Evolutionary conservation across 805 yeast genomes (phyloP), one percentile per base, ranked within the genome.

Genomic region (Candida vartiovaarae): DNA sequence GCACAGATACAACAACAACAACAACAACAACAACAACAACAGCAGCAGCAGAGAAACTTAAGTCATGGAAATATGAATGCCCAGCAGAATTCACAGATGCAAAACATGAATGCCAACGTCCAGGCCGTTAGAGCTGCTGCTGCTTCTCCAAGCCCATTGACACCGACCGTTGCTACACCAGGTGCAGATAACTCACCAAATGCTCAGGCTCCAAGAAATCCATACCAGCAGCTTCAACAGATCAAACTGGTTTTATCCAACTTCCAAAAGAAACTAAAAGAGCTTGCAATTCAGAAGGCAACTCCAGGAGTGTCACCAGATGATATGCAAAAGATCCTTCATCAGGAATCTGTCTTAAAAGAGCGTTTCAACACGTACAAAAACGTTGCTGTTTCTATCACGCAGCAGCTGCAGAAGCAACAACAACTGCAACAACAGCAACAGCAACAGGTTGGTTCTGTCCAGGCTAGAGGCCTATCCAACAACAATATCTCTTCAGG

Each of bases 351-450:
- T 20, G 73, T 74, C 33, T 55, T 75, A 50, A 72, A 65, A 45
- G 63, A 61, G 32, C 71, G 75, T 43, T 70, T 70, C 49, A 69
- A 71, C 24, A 73, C 72, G 38, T 77, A 73, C 51, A 75, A 72
- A 46, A 70, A 70, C 44, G 70, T 72, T 39, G 81, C 63, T 47
- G 42, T 48, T 6, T 45, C 46, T 29, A 36, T 47, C n/a, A 38
- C 48, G 1, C 51, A 47, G 30, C 46, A 43, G 31, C 34, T 45
- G 9, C 49, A 47, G 36, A 45, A 39, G 28, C 49, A 38, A 30
- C 53, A 50, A 32, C 53, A 45, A 31, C 48, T 44, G 35, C 45
- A 33, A 20, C 53, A 45, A 34, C 48, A 46, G 32, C 45, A 32
- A 15, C 41, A 37, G 33, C 40, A 36, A 33, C 49, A 46, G 26